phyloP scores from a whole-genome alignment of 176 grass and related monocot species.

The Zea mays region DNA sequence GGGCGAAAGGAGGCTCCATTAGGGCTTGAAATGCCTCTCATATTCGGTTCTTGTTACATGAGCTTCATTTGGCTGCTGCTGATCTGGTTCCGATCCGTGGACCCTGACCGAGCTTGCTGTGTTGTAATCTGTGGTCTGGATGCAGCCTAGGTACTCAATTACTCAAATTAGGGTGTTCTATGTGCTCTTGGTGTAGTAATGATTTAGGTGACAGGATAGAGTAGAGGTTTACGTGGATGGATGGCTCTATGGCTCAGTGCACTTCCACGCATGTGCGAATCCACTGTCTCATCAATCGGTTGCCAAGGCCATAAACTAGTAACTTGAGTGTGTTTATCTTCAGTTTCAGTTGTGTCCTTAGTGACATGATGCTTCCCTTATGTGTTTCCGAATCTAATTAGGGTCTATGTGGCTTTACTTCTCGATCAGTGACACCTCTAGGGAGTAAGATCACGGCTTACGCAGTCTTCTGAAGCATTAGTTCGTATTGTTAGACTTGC shows the following conservation, averaged over 20 bases:
- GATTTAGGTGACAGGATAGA: constrained; percentile 7
- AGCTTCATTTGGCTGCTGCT: constrained; percentile 9
- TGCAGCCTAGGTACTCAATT: background rate
- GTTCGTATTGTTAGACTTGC: constrained; percentile 23
- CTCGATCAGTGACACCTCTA: background rate
- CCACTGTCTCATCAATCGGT: background rate
- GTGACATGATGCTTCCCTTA: background rate
- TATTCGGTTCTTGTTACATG: constrained; percentile 3
- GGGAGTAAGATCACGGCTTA: background rate
- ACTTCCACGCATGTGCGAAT: background rate
- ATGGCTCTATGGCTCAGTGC: background rate
- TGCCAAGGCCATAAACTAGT: background rate
- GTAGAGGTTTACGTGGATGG: background rate
- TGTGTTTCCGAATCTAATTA: background rate
- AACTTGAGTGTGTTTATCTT: background rate
- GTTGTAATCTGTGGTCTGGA: constrained; percentile 28
- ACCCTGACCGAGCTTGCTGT: background rate
- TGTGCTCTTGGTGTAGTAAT: constrained; percentile 1
- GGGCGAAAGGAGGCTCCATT: constrained; percentile 12
- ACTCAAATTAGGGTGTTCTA: constrained; percentile 23
- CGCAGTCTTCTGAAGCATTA: background rate
- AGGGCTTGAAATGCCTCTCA: constrained; percentile 29
- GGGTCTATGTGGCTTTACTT: background rate
- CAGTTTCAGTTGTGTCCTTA: background rate
- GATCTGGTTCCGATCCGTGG: constrained; percentile 32